phyloP scores from a whole-genome alignment of 2,329 filamentous ascomycete genomes.

The Pyrenochaeta sp. region DNA sequence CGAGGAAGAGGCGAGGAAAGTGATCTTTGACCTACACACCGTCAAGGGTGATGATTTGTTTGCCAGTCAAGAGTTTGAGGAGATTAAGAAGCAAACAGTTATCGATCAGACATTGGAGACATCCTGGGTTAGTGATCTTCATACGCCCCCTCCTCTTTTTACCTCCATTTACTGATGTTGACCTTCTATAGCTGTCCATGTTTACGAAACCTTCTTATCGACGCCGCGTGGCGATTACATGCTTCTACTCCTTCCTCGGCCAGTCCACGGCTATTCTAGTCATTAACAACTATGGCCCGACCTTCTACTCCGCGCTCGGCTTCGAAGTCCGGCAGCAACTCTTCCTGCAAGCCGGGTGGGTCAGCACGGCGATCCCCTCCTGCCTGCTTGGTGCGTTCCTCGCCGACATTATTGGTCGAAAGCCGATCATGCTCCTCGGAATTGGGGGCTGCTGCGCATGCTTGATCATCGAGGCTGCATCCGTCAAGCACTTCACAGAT shows the following conservation, averaged over 20 bases:
- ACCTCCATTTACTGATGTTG: too few species aligned
- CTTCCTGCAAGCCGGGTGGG: slow-evolving; percentile 34
- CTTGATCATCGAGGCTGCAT: slow-evolving; percentile 32
- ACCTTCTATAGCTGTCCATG: slow-evolving; percentile 18
- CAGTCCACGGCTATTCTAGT: slow-evolving; percentile 33
- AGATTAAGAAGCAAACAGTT: slow-evolving; percentile 36
- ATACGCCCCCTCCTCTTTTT: too few species aligned
- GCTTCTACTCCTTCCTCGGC: slow-evolving; percentile 32
- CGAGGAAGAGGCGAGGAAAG: slow-evolving; percentile 14
- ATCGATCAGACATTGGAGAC: slow-evolving; percentile 27
- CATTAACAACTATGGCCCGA: slow-evolving; percentile 36
- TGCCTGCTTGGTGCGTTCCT: slow-evolving; percentile 25
- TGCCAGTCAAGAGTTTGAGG: slow-evolving; percentile 35
- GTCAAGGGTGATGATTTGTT: slow-evolving; percentile 27
- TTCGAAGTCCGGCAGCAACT: slow-evolving; percentile 33
- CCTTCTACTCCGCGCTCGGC: slow-evolving; percentile 30
- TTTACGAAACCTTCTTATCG: slow-evolving; percentile 32
- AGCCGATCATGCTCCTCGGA: slow-evolving; percentile 31
- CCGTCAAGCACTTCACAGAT: slow-evolving; percentile 13
- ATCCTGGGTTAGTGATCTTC: slow-evolving; percentile 3
- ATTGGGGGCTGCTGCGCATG: slow-evolving; percentile 30
- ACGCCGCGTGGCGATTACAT: slow-evolving; percentile 25
- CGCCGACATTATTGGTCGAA: slow-evolving; percentile 26
- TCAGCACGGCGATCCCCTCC: slow-evolving; percentile 32
- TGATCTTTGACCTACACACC: slow-evolving; percentile 24